Evolutionary conservation across 371 early-diverging fungal species (phyloP), one percentile per base, ranked within the genome.

Genomic region (Cladochytrium tenue): DNA sequence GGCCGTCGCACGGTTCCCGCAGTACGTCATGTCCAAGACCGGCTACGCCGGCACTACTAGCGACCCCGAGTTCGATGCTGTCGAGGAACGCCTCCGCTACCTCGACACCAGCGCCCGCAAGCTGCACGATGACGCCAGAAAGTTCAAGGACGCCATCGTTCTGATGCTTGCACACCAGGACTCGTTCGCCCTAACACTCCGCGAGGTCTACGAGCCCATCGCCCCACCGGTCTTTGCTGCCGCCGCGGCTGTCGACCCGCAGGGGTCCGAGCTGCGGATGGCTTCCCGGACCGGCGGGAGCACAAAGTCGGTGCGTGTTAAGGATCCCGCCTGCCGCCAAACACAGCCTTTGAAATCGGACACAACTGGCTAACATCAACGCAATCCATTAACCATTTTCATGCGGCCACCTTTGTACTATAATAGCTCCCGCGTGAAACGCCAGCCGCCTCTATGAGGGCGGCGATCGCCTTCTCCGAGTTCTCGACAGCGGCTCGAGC

Each of bases 141-240:
- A 87, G 61, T 92, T 89, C 76, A 89, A 92, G 62, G 92, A 94
- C 75, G 81, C 84, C 53, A 73, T 94, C 36, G 70, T 88, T 4
- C 77, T 81, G 33, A 76, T 90, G 76, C 73, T 92, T 60, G 79
- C 81, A 30, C 87, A 90, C 65, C 91, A 92, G 71, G 84, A 82
- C 5, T 75, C 81, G 52, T 86, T 92, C 78, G 88, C 90, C n/a
- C 70, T 81, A 2, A 79, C 80, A 34, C 71, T 92, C 56, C 67
- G 81, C 2, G 80, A 87, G 35, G 82, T 91, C n/a, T 89, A 43
- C 43, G 43, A 43, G 20, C 43, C 43, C 20, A 43, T 43, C 20
- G 43, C 20, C 43, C 13, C 43, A 13, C 43, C 43, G 43, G 20
- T 20, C 43, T 43, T 13, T 20, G 7, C 43, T 7, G 13, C 43